These are phyloP conservation scores for Mimosa pudica DNA, from an alignment of 306 rosid genomes.

Conservation along the genomic window DNA sequence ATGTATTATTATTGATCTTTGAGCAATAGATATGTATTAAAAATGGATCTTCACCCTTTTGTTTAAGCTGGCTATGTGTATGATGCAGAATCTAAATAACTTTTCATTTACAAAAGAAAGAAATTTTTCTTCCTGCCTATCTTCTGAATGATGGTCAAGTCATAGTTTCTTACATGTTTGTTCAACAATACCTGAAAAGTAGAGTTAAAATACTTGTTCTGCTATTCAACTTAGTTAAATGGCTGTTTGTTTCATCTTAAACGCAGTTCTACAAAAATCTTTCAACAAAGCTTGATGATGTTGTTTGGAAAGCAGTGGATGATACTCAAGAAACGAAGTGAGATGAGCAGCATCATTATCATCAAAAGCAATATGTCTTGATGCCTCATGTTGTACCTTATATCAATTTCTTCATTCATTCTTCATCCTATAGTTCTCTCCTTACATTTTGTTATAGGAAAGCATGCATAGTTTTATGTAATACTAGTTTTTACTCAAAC, in stretches of 20 bases:
- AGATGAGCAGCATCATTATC: conserved; percentile 25
- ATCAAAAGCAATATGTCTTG: conserved; percentile 34
- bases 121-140: background rate
- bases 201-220: background rate
- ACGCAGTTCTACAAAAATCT: conserved; percentile 91
- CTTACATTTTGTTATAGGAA: conserved; percentile 39
- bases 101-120: background rate
- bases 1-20: too few relatives aligned
- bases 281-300: conserved; percentile 77
- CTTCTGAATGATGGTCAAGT: conserved; percentile 3
- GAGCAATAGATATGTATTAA: too few relatives aligned
- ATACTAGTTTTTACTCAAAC: conserved; percentile 18
- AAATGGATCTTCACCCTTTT: background rate
- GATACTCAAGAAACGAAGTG: conserved; percentile 61
- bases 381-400: conserved; percentile 18
- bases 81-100: background rate
- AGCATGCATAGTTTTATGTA: conserved; percentile 39
- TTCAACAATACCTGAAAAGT: background rate
- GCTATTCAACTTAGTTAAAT: conserved; percentile 8
- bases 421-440: background rate
- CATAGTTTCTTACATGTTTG: background rate
- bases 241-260: background rate
- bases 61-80: background rate
- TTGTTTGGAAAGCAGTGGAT: conserved; percentile 95
- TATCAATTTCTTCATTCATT: conserved; percentile 33